Conservation (phyloP, 2,329 filamentous ascomycete species). For the Byssoonygena ceratinophila region DNA sequence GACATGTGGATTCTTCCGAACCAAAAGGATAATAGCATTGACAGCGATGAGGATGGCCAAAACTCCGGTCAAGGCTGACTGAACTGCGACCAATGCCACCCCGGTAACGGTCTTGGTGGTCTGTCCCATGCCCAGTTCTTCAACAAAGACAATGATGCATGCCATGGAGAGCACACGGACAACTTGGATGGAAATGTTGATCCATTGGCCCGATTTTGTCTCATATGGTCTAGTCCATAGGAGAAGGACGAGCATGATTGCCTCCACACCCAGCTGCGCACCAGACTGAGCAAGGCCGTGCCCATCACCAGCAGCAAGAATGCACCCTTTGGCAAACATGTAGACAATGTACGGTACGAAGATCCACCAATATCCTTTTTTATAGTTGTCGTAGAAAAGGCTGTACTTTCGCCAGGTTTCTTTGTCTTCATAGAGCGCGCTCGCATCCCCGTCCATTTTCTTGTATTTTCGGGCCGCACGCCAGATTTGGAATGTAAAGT, state of each 20-base stretch:
- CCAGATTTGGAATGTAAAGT: conserved; percentile 79
- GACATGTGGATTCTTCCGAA: conserved; percentile 81
- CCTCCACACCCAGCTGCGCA: conserved; percentile 71
- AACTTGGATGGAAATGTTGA: conserved; percentile 85
- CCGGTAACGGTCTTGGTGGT: conserved; percentile 92
- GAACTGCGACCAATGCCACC: conserved; percentile 84
- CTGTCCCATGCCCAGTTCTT: conserved; percentile 78
- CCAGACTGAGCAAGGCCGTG: conserved; percentile 72
- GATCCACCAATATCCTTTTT: conserved; percentile 92
- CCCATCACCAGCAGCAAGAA: conserved; percentile 75
- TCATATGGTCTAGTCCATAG: conserved; percentile 80
- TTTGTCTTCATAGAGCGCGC: conserved; percentile 75
- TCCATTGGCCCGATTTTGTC: conserved; percentile 75
- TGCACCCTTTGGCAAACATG: conserved; percentile 77
- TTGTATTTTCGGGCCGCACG: conserved; percentile 63
- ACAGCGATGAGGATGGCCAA: conserved; percentile 79
- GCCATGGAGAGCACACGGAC: conserved; percentile 80
- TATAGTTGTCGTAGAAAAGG: conserved; percentile 93
- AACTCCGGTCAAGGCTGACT: conserved; percentile 69
- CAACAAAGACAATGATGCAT: conserved; percentile 86
- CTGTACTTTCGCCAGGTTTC: conserved; percentile 90
- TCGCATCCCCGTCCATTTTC: conserved; percentile 60
- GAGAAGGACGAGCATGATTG: conserved; percentile 64
- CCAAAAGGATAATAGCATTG: conserved; percentile 74
- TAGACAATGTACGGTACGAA: conserved; percentile 85